phyloP scores from a whole-genome alignment of 192 early-diverging fungal genomes.

The Dissophora globulifera region DNA sequence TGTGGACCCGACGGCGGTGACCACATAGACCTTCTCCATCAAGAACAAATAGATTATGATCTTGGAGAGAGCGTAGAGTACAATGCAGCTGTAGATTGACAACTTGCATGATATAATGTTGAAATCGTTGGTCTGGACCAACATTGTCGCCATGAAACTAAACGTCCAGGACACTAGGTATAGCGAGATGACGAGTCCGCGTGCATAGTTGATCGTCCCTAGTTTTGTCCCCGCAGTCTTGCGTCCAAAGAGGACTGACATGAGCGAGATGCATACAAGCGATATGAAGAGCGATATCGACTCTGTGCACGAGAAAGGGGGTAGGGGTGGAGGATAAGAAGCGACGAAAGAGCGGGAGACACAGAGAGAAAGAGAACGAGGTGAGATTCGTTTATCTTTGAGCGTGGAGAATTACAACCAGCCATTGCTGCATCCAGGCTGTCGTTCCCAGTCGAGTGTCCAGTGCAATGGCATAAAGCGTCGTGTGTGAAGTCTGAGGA shows the following conservation, averaged over 20 bases:
- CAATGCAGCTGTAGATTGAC: conserved; percentile 40
- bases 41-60: conserved; percentile 59
- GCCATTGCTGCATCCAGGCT: too few species aligned
- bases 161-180: conserved; percentile 59
- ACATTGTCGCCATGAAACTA: conserved; percentile 33
- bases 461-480: too few species aligned
- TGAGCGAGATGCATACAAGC: conserved; percentile 24
- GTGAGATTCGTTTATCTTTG: neutral
- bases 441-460: too few species aligned
- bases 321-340: neutral
- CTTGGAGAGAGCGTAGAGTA: conserved; percentile 54
- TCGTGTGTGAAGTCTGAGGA: too few species aligned
- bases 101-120: conserved; percentile 22
- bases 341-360: too few species aligned
- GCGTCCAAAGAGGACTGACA: conserved; percentile 32
- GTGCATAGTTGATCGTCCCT: conserved; percentile 54
- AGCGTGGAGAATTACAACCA: neutral
- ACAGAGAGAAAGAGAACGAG: neutral
- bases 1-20: conserved; percentile 23
- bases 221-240: conserved; percentile 31
- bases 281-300: conserved; percentile 25
- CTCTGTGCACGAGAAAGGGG: neutral
- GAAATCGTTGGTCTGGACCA: conserved; percentile 37
- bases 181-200: conserved; percentile 48
- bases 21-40: conserved; percentile 54